Conservation (phyloP, 2,329 filamentous ascomycete genomes). For the Colletotrichum spinosum region DNA sequence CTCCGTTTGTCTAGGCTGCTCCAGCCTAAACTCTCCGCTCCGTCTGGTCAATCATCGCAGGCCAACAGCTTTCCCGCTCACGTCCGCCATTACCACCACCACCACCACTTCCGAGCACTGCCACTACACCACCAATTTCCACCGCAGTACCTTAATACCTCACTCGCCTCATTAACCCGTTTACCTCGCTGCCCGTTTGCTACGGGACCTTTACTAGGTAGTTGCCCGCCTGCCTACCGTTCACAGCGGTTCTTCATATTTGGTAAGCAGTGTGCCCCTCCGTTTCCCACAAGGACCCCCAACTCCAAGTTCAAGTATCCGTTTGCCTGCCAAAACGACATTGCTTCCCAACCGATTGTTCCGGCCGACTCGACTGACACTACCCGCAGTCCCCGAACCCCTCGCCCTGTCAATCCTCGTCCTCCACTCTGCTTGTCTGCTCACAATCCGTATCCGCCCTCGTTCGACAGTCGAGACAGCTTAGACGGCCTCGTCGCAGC, state of each 20-base stretch:
- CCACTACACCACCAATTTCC: conserved; percentile 24
- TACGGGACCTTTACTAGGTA: too few species aligned
- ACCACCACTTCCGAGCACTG: conserved; percentile 23
- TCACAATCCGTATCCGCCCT: conserved; percentile 3
- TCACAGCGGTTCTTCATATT: too few species aligned
- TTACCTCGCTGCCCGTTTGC: too few species aligned
- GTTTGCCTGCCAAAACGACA: conserved; percentile 7
- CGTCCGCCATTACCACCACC: conserved; percentile 1
- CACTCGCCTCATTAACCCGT: conserved; percentile 6
- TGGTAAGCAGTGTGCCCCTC: too few species aligned
- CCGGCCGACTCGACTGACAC: conserved; percentile 30
- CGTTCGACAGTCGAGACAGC: neutral
- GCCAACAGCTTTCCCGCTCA: too few species aligned
- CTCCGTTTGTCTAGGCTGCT: neutral
- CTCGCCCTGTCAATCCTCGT: conserved; percentile 11
- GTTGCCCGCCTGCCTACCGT: too few species aligned
- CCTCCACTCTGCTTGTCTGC: conserved; percentile 7
- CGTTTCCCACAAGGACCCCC: too few species aligned
- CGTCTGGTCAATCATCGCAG: too few species aligned
- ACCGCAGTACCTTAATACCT: conserved; percentile 20
- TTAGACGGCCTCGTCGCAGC: neutral
- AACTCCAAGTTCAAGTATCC: conserved; percentile 9
- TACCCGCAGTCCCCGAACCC: conserved; percentile 31
- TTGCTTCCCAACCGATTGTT: conserved; percentile 29
- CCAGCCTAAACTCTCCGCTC: too few species aligned